Percentiles rank a stretch among this genome's conserved stretches.
Evolutionary conservation across 139 green algal genomes (phyloP).

Genomic region (Ulvella scutata): DNA sequence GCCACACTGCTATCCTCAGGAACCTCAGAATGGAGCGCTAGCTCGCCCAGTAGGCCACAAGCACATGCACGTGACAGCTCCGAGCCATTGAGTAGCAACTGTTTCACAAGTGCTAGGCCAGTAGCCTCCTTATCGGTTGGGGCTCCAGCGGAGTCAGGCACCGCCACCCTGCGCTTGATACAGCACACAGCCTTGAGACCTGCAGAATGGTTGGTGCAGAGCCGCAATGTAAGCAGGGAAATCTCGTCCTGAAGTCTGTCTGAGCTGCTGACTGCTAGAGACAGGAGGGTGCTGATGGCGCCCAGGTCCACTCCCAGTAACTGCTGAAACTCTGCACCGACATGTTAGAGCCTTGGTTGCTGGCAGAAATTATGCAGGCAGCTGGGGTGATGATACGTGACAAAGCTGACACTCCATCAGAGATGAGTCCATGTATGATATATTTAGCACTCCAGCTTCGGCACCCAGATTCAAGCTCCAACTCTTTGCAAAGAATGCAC

Average conservation of each 20-base stretch:
- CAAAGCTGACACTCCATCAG: no score
- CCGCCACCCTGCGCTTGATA: not conserved
- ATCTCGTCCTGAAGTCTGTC: not conserved
- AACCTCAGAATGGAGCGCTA: not conserved
- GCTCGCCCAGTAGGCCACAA: not conserved
- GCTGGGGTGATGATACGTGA: no score
- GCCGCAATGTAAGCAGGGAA: not conserved
- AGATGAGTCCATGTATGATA: no score
- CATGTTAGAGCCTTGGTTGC: no score
- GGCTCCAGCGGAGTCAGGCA: not conserved
- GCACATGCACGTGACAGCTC: not conserved
- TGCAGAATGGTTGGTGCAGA: not conserved
- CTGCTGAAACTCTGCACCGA: not conserved
- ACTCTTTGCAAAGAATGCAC: no score
- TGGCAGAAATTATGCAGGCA: no score
- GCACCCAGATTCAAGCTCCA: no score
- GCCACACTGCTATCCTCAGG: no score
- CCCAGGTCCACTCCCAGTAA: not conserved
- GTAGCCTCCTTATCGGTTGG: not conserved
- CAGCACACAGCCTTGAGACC: not conserved
- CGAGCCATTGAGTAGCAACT: not conserved
- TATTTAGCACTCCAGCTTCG: no score
- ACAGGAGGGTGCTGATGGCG: not conserved
- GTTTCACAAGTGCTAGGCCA: not conserved
- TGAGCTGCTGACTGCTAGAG: not conserved